phyloP scores from a whole-genome alignment of 768 basidiomycete genomes.

The Lactarius hatsudake region DNA sequence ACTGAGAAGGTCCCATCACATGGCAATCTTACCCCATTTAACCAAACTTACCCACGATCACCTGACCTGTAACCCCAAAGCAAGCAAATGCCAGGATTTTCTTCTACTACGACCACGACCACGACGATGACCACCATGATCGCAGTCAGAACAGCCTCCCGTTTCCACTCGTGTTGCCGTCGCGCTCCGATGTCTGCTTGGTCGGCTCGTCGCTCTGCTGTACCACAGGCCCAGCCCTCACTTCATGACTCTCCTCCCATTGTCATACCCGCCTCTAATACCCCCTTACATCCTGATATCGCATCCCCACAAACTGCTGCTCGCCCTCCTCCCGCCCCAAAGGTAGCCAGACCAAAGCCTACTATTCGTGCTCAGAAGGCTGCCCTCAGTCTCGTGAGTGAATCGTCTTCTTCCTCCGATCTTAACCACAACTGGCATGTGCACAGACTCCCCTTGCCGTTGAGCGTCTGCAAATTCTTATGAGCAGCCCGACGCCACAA shows the following conservation, averaged over 20 bases:
- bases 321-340: slow-evolving; percentile 68
- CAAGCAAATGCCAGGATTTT: neutral
- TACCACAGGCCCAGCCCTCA: slow-evolving; percentile 28
- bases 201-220: slow-evolving; percentile 38
- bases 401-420: neutral
- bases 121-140: slow-evolving; percentile 21
- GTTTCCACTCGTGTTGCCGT: slow-evolving; percentile 35
- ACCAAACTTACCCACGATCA: neutral
- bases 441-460: slow-evolving; percentile 78
- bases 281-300: slow-evolving; percentile 52
- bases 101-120: neutral
- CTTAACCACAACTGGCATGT: neutral
- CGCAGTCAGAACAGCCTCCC: slow-evolving; percentile 3
- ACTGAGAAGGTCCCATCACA: neutral
- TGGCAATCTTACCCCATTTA: neutral
- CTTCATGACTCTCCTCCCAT: slow-evolving; percentile 50
- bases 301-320: slow-evolving; percentile 71
- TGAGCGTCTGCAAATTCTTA: slow-evolving; percentile 62
- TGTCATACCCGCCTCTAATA: slow-evolving; percentile 45
- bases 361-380: slow-evolving; percentile 71
- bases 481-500: slow-evolving; percentile 83
- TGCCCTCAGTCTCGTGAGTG: slow-evolving; percentile 63
- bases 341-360: slow-evolving; percentile 59
- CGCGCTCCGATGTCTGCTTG: slow-evolving; percentile 69
- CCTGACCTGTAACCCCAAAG: neutral